A percentile compares a stretch with the other conserved stretches of the same genome.
Conservation (phyloP, 1,139 yeast species). For the Hansenula lynferdii region DNA sequence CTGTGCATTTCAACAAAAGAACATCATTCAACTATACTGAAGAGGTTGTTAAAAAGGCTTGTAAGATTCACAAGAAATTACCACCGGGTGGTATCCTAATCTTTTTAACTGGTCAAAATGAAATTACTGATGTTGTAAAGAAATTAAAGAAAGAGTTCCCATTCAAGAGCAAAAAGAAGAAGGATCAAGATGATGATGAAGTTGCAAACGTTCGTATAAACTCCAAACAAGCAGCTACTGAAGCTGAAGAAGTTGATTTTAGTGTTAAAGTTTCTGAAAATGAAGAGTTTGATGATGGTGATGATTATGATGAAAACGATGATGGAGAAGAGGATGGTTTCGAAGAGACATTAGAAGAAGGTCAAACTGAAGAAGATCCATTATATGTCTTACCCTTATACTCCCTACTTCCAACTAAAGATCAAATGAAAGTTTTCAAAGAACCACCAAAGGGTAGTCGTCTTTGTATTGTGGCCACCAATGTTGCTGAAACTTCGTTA, state of each 20-base stretch:
- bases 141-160: slow-evolving; percentile 68
- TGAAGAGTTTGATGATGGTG: slow-evolving; percentile 35
- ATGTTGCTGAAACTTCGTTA: slow-evolving; percentile 95
- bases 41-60: slow-evolving; percentile 80
- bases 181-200: slow-evolving; percentile 29
- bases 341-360: slow-evolving; percentile 73
- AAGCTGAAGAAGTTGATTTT: slow-evolving; percentile 86
- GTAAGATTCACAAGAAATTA: slow-evolving; percentile 77
- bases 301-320: slow-evolving; percentile 36
- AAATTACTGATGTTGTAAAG: slow-evolving; percentile 74
- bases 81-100: slow-evolving; percentile 95
- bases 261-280: slow-evolving; percentile 43
- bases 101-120: slow-evolving; percentile 93
- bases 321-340: slow-evolving; percentile 84
- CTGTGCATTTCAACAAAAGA: slow-evolving; percentile 80
- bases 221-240: slow-evolving; percentile 62
- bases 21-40: slow-evolving; percentile 78
- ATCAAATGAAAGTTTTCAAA: slow-evolving; percentile 91
- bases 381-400: slow-evolving; percentile 88
- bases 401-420: slow-evolving; percentile 85
- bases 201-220: slow-evolving; percentile 44
- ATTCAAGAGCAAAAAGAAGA: slow-evolving; percentile 27
- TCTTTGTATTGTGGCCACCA: slow-evolving; percentile 91
- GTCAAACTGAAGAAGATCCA: slow-evolving; percentile 76
- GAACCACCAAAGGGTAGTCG: slow-evolving; percentile 83